Conservation (phyloP, 2,329 filamentous ascomycete species). For the Colletotrichum karsti region DNA sequence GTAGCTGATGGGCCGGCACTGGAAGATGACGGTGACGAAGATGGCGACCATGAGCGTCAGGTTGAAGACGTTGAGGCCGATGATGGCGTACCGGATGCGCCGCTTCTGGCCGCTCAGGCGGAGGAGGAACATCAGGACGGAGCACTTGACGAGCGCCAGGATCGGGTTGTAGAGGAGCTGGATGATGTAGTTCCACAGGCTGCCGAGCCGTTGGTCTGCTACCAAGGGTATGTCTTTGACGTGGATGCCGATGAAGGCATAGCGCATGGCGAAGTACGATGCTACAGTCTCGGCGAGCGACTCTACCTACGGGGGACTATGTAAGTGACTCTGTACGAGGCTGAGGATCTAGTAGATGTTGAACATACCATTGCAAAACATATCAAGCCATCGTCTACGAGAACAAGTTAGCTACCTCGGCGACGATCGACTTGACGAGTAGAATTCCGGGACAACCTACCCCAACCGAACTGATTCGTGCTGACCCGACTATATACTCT, state of each 20-base stretch:
- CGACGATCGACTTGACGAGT: not conserved
- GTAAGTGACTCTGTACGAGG: not conserved
- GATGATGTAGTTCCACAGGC: conserved; percentile 40
- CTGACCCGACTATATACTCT: conserved; percentile 19
- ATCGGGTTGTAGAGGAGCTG: conserved; percentile 46
- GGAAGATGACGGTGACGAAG: conserved; percentile 47
- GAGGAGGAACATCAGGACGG: conserved; percentile 43
- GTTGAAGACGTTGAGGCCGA: conserved; percentile 44
- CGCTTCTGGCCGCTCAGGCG: conserved; percentile 41
- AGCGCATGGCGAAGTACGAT: conserved; percentile 22
- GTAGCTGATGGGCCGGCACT: conserved; percentile 48
- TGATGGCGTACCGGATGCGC: conserved; percentile 36
- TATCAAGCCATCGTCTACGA: conserved; percentile 20
- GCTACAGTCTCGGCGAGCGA: conserved; percentile 22
- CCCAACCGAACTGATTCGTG: conserved; percentile 26
- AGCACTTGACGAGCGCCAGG: conserved; percentile 44
- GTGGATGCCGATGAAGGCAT: conserved; percentile 20
- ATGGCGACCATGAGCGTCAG: conserved; percentile 42
- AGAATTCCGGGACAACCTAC: not conserved
- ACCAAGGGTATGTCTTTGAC: conserved; percentile 18
- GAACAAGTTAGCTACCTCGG: not conserved
- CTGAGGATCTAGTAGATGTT: not conserved
- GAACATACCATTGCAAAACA: conserved; percentile 20
- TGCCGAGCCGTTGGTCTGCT: conserved; percentile 9
- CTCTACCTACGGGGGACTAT: not conserved